Evolutionary conservation across 2,329 filamentous ascomycete species (phyloP).

Genomic region (Aspergillus calidoustus): DNA sequence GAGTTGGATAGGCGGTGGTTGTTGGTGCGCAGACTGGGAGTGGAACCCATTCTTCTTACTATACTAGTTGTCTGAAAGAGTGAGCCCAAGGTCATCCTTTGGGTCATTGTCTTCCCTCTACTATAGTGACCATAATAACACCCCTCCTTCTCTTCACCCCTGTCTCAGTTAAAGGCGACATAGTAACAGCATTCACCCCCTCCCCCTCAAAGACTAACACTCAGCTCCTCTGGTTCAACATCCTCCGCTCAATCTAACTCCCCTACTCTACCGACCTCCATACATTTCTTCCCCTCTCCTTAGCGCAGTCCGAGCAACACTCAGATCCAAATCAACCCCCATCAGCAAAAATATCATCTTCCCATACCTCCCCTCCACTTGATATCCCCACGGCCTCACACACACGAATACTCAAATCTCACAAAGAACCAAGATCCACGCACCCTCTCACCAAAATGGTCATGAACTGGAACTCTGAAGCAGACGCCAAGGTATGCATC

Average conservation of each 20-base stretch:
- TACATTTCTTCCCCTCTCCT: not conserved
- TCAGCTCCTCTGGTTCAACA: not conserved
- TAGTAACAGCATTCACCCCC: not conserved
- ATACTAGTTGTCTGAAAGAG: not conserved
- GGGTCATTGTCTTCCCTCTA: not conserved
- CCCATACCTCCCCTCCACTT: not conserved
- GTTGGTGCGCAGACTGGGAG: not conserved
- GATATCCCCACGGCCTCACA: not conserved
- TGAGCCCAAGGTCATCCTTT: not conserved
- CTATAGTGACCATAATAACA: not conserved
- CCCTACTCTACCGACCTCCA: not conserved
- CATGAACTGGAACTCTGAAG: conserved; percentile 13
- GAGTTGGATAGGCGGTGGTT: not conserved
- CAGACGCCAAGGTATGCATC: conserved; percentile 8
- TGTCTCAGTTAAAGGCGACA: not conserved
- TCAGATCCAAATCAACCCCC: not conserved
- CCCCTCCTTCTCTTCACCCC: not conserved
- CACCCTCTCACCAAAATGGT: not conserved
- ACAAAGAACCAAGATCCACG: not conserved
- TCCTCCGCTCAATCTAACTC: not conserved
- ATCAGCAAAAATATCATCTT: not conserved
- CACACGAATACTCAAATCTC: not conserved
- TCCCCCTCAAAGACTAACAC: not conserved
- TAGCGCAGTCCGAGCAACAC: not conserved
- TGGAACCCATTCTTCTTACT: not conserved